A percentile compares a stretch with the other conserved stretches of the same genome.
phyloP scores from a whole-genome alignment of 306 rosid species.

The Citrullus amarus region DNA sequence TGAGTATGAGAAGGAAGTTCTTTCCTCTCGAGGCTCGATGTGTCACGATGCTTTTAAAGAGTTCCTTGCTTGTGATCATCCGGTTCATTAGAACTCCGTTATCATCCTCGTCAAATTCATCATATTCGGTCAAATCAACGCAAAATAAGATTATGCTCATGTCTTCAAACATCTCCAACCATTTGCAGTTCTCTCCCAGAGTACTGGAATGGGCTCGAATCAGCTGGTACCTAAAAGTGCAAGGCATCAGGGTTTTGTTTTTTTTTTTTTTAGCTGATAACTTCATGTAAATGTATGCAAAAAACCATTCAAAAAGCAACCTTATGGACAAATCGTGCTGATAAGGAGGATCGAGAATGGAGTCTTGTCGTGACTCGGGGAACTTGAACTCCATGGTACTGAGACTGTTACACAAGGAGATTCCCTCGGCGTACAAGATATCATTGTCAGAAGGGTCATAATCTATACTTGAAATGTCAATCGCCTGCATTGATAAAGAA shows the following conservation, averaged over 20 bases:
- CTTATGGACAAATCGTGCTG: constrained; percentile 33
- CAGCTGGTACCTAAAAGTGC: constrained; percentile 40
- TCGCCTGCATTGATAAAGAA: constrained; percentile 32
- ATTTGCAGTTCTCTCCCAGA: constrained; percentile 59
- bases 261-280: neutral
- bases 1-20: constrained; percentile 48
- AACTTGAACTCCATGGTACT: constrained; percentile 47
- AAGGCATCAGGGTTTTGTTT: neutral
- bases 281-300: neutral
- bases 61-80: constrained; percentile 47
- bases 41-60: constrained; percentile 46
- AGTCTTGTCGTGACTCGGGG: constrained; percentile 24
- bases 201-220: constrained; percentile 44
- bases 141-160: constrained; percentile 37
- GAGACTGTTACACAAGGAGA: constrained; percentile 43
- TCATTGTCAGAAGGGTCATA: constrained; percentile 60
- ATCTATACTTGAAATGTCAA: constrained; percentile 47
- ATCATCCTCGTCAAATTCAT: constrained; percentile 29
- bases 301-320: constrained; percentile 20
- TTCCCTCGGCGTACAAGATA: constrained; percentile 68
- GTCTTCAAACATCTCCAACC: constrained; percentile 66
- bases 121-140: constrained; percentile 54
- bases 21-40: constrained; percentile 30
- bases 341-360: constrained; percentile 19
- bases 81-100: constrained; percentile 42